These are phyloP conservation scores for Sphagnum magellanicum DNA, from an alignment of 228 moss, liverwort and hornwort genomes.

Conservation along the genomic window DNA sequence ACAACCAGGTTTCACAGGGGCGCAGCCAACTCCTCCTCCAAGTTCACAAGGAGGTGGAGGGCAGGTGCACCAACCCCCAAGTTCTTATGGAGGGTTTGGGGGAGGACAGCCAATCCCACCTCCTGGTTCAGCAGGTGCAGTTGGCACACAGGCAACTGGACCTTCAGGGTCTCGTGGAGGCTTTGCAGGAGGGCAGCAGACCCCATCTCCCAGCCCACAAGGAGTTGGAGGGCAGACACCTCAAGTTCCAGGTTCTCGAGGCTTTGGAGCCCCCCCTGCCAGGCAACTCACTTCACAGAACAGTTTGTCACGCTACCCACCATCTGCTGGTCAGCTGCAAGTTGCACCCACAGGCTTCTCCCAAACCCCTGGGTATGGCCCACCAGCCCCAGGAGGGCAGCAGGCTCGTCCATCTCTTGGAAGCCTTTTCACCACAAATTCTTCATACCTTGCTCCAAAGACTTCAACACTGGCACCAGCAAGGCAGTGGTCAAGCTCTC, in stretches of 20 bases:
- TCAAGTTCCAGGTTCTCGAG: constrained; percentile 15
- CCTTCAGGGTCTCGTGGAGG: constrained; percentile 16
- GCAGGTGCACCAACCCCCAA: constrained; percentile 10
- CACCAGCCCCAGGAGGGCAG: constrained; percentile 24
- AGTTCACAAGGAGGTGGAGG: constrained; percentile 15
- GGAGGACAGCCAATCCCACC: constrained; percentile 11
- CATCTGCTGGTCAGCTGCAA: constrained; percentile 53
- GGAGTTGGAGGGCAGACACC: constrained; percentile 16
- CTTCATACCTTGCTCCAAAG: constrained; percentile 24
- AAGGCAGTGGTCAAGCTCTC: not conserved
- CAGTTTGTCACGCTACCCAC: constrained; percentile 48
- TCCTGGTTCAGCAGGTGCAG: constrained; percentile 30
- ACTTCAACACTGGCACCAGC: not conserved
- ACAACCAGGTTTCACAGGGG: constrained; percentile 13
- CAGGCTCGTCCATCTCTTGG: constrained; percentile 39
- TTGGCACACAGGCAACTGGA: constrained; percentile 17
- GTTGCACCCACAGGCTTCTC: constrained; percentile 45
- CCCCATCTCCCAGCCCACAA: constrained; percentile 29
- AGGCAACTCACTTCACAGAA: constrained; percentile 44
- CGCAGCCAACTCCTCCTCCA: constrained; percentile 3
- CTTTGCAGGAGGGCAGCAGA: constrained; percentile 35
- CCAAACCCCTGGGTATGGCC: constrained; percentile 35
- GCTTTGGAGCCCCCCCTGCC: constrained; percentile 13
- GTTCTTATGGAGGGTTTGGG: constrained; percentile 12
- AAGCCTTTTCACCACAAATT: constrained; percentile 53